Conservation (phyloP, 768 basidiomycete genomes). For the Porphyrellus cyaneotinctus region DNA sequence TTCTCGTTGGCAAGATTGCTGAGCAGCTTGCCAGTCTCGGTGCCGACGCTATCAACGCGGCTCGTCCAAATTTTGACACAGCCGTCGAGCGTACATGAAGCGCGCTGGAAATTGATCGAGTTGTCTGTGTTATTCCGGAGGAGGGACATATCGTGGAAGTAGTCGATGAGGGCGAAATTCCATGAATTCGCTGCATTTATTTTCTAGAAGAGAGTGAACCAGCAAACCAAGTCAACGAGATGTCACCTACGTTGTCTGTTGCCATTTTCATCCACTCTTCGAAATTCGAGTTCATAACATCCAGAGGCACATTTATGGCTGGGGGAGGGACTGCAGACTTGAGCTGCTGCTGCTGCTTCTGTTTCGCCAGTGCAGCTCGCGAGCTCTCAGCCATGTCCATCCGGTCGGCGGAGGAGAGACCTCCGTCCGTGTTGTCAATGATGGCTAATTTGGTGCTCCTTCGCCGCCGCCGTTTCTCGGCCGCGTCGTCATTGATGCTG, state of each 20-base stretch:
- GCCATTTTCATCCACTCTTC: conserved; percentile 99
- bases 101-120: conserved; percentile 98
- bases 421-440: conserved; percentile 54
- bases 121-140: conserved; percentile 91
- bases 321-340: conserved; percentile 57
- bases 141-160: conserved; percentile 97
- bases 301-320: conserved; percentile 58
- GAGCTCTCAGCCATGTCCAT: conserved; percentile 38
- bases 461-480: conserved; percentile 78
- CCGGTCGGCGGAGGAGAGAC: conserved; percentile 47
- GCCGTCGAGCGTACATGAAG: conserved; percentile 94
- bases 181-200: conserved; percentile 97
- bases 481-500: conserved; percentile 76
- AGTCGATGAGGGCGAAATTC: conserved; percentile 97
- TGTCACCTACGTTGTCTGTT: conserved; percentile 80
- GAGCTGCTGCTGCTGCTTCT: conserved; percentile 57
- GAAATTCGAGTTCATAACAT: conserved; percentile 89
- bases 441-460: conserved; percentile 68
- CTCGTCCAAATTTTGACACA: conserved; percentile 99
- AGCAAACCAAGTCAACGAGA: not conserved
- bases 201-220: conserved; percentile 60
- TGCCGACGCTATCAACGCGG: conserved; percentile 93
- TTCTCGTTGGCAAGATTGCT: conserved; percentile 78
- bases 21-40: conserved; percentile 92
- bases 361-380: conserved; percentile 45